A percentile compares a stretch with the other conserved stretches of the same genome.
Evolutionary conservation across 768 basidiomycete species (phyloP).

Genomic region (Mycena epipterygia): DNA sequence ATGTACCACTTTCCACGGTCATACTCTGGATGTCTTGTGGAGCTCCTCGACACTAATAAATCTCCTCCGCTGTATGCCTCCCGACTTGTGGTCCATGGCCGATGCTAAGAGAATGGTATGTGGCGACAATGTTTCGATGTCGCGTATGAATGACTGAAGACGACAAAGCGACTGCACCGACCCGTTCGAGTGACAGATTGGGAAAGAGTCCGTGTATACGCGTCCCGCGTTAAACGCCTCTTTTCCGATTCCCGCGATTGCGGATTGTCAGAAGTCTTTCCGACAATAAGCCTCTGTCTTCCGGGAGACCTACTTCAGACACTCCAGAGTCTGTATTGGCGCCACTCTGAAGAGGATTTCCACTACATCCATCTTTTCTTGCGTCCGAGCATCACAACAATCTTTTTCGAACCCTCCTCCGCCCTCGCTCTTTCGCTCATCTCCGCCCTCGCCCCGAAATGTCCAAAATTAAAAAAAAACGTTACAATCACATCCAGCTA

Average conservation of each 20-base stretch:
- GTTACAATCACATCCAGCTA: background rate
- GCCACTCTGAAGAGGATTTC: background rate
- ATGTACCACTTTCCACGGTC: background rate
- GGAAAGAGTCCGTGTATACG: slow-evolving; percentile 18
- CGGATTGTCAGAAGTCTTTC: slow-evolving; percentile 6
- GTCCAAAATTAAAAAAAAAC: slow-evolving; percentile 6
- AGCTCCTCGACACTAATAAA: background rate
- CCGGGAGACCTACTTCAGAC: background rate
- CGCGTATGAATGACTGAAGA: background rate
- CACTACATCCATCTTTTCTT: slow-evolving; percentile 5
- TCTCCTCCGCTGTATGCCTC: slow-evolving; percentile 8
- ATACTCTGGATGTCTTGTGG: background rate
- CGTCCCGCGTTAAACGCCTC: slow-evolving; percentile 1
- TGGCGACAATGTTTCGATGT: background rate
- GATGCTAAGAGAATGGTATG: background rate
- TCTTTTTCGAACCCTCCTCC: background rate
- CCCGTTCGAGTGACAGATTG: slow-evolving; percentile 1
- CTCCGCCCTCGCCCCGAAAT: background rate
- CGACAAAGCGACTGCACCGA: slow-evolving; percentile 1
- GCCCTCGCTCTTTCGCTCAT: background rate
- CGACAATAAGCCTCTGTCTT: background rate
- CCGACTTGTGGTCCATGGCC: background rate
- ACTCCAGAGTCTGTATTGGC: slow-evolving; percentile 7
- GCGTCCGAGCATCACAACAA: background rate
- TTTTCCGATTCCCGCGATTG: background rate